Evolutionary conservation across 2,329 filamentous ascomycete genomes (phyloP), one percentile per base, ranked within the genome.

Genomic region (Madurella mycetomatis): DNA sequence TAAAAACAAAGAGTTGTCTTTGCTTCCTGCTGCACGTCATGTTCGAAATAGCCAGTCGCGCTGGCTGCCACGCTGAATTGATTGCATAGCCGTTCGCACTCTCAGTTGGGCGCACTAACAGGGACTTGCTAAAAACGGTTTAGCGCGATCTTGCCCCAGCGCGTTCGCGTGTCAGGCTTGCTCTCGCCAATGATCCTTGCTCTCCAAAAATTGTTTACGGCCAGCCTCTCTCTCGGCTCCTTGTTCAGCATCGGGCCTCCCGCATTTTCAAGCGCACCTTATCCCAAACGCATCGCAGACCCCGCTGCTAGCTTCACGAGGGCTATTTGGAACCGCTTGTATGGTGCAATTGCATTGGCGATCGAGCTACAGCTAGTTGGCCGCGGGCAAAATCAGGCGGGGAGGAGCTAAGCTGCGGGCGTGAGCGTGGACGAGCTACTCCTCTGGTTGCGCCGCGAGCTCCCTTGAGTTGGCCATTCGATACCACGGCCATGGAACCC

Each of bases 401-500:
- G 58, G 47, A 51, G 52, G 19, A 49, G 46, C 42, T 30, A 32
- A 44, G 44, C 11, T 18, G 37, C 30, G 39, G 40, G 30, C 41
- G 30, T 15, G 18, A 32, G 47, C 41, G 25, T 18, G 19, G 41
- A 7, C 15, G 41, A 31, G 34, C 46, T 42, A 49, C 39, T 49
- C 39, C 13, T 30, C 19, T 54, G 44, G 30, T 43, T 39, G 51
- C 49, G 41, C 31, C 39, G 18, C 39, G n/a, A 43, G 47, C 50
- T 56, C 49, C 25, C 25, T 25, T 25, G 19, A 44, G 34, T 30
- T n/a, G n/a, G 15, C 39, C 40, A 30, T 9, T 30, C 39, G 12
- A 32, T 42, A 47, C 48, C 45, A 40, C 48, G 49, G 63, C 55
- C 57, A 85, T 85, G 82, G 75, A 81, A 49, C 80, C 81, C 60